A percentile compares a stretch with the other conserved stretches of the same genome.
Conservation (phyloP, 345 rosid genomes). For the Citropsis articulata region DNA sequence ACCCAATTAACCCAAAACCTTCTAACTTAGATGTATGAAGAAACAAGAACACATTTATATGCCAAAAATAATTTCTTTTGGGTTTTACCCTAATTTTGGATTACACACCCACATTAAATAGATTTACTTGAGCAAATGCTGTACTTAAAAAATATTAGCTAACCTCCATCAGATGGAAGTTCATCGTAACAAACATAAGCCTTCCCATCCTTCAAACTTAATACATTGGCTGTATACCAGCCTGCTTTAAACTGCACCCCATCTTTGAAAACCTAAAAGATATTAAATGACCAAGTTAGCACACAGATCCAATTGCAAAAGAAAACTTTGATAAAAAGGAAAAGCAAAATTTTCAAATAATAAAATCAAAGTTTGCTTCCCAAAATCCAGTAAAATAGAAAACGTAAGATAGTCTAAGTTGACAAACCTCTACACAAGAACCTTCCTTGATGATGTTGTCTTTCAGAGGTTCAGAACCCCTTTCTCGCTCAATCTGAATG, state of each 20-base stretch:
- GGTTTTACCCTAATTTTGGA: neutral
- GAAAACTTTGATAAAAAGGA: neutral
- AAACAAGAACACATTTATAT: no score
- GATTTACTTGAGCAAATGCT: neutral
- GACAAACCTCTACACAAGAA: constrained; percentile 79
- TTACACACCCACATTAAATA: constrained; percentile 5
- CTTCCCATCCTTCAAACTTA: constrained; percentile 68
- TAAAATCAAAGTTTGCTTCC: no score
- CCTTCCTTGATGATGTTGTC: constrained; percentile 61
- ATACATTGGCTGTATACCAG: constrained; percentile 79
- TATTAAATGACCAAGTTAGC: neutral
- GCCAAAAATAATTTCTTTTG: neutral
- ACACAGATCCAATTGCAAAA: neutral
- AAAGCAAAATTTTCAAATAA: neutral
- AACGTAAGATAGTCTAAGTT: neutral
- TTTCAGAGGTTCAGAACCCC: constrained; percentile 29
- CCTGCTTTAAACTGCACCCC: constrained; percentile 60
- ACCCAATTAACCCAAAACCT: no score
- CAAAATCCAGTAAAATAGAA: neutral
- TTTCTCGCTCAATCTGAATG: constrained; percentile 35
- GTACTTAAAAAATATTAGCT: constrained; percentile 15
- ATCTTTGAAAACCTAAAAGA: constrained; percentile 70
- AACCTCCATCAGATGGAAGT: constrained; percentile 67
- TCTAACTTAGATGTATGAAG: no score
- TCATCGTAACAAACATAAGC: constrained; percentile 73